Base-by-base conservation (phyloP, 257 asterid genomes). In the Dorcoceras hygrometricum region DNA sequence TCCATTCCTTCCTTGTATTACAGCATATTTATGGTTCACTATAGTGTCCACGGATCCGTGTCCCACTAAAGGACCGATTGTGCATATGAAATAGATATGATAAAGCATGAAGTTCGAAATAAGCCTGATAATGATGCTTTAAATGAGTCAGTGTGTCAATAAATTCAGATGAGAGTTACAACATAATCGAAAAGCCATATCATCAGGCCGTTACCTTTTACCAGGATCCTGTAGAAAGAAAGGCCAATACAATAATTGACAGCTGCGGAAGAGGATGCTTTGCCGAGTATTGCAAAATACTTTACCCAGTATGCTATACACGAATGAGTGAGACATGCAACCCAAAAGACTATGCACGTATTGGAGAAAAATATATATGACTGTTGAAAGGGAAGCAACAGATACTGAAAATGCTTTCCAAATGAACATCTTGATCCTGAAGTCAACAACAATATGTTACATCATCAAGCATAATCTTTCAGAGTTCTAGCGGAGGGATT, bases 191-290 rank as follows among this genome's bases (percentile, higher is more conserved):
- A 57, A 69, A 72, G 58, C 34, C 48, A 53, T 26, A 70, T 50
- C 43, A 22, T 20, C 65, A 67, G 5, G 19, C 14, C 8, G 12
- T 57, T 81, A 94, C 99, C 97, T 87, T 77, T 78, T 68, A 76
- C 79, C 80, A 66, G 72, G 81, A 83, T 85, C 85, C 74, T 77
- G 91, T 76, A 88, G 95, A 73, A 79, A 72, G 77, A 88, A 71
- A 22, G 99, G 96, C 99, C 99, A 94, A 78, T 87, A 82, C 71
- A 88, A 74, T 64, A 94, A 76, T 70, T 90, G 96, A 57, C 87
- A 84, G 82, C 93, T 87, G 60, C 87, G 90, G 28, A 80, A 77
- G 71, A 79, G 81, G 50, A 90, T 68, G 85, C 68, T 85, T 76
- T 79, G 76, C 73, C 78, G 68, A 56, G 97, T 71, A 69, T 79